Percentiles rank a stretch among this genome's conserved stretches.
Conservation (phyloP, 805 yeast species). For the Helenozyma baotianmanensis region DNA sequence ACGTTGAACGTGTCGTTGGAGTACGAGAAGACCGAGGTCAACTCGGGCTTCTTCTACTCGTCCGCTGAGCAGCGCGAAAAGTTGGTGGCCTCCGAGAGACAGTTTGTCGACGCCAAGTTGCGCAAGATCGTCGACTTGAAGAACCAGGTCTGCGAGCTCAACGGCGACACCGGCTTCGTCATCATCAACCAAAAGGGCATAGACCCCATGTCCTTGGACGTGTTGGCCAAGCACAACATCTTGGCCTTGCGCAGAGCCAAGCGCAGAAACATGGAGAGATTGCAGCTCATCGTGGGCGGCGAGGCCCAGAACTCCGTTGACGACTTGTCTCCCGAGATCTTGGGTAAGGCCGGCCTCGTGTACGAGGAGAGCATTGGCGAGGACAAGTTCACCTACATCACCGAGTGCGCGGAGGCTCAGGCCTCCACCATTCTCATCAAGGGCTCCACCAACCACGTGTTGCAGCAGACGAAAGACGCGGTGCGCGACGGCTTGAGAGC, state of each 20-base stretch:
- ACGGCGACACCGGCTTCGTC: slow-evolving; percentile 74
- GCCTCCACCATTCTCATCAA: slow-evolving; percentile 88
- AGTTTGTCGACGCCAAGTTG: slow-evolving; percentile 90
- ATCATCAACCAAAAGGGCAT: slow-evolving; percentile 97
- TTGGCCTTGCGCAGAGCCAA: slow-evolving; percentile 96
- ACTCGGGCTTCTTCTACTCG: slow-evolving; percentile 91
- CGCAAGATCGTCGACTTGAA: slow-evolving; percentile 88
- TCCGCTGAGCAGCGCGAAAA: slow-evolving; percentile 95
- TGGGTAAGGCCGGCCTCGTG: slow-evolving; percentile 88
- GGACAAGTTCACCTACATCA: slow-evolving; percentile 94
- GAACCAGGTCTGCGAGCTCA: slow-evolving; percentile 82
- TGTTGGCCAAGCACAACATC: slow-evolving; percentile 87
- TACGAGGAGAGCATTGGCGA: slow-evolving; percentile 94
- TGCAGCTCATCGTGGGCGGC: slow-evolving; percentile 95
- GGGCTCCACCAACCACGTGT: slow-evolving; percentile 86
- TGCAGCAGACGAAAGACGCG: slow-evolving; percentile 93
- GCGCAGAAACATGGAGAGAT: slow-evolving; percentile 98
- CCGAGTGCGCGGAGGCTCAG: slow-evolving; percentile 84
- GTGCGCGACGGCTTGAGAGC: slow-evolving; percentile 96
- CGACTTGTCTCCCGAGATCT: slow-evolving; percentile 70
- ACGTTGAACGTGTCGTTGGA: slow-evolving; percentile 92
- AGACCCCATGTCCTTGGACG: slow-evolving; percentile 95
- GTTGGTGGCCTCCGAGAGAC: slow-evolving; percentile 88
- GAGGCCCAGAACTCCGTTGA: slow-evolving; percentile 97
- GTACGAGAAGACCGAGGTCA: slow-evolving; percentile 96